These are phyloP conservation scores for Neonectria hederae DNA, from an alignment of 2,329 filamentous ascomycete genomes.

Conservation along the genomic window DNA sequence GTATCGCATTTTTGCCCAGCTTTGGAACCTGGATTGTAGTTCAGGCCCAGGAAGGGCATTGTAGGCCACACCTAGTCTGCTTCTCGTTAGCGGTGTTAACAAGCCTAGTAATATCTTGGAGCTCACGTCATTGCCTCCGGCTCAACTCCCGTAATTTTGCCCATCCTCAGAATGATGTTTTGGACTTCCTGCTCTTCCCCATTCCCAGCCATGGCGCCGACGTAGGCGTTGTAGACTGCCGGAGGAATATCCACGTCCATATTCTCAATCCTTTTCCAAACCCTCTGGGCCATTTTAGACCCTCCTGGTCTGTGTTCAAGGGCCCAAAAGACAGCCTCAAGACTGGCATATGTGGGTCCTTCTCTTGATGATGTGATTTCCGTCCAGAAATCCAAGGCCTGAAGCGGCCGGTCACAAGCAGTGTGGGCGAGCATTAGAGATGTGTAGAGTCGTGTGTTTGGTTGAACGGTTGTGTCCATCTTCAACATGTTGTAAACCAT, in stretches of 20 bases:
- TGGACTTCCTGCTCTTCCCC: slow-evolving; percentile 75
- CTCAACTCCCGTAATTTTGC: slow-evolving; percentile 70
- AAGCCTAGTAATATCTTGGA: not conserved
- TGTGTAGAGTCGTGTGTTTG: slow-evolving; percentile 81
- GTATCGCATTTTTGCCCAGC: slow-evolving; percentile 77
- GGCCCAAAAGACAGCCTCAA: slow-evolving; percentile 82
- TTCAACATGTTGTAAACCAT: slow-evolving; percentile 94
- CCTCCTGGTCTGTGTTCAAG: slow-evolving; percentile 72
- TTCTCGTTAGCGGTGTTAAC: slow-evolving; percentile 25
- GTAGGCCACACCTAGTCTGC: slow-evolving; percentile 77
- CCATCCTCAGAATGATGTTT: slow-evolving; percentile 72
- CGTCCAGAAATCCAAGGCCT: slow-evolving; percentile 82
- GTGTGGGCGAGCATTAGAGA: slow-evolving; percentile 88
- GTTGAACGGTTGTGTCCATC: slow-evolving; percentile 83
- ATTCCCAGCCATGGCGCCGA: slow-evolving; percentile 78
- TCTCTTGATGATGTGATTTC: slow-evolving; percentile 86
- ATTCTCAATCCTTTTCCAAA: slow-evolving; percentile 75
- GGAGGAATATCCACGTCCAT: slow-evolving; percentile 84
- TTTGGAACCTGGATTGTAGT: slow-evolving; percentile 75
- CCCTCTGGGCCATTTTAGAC: slow-evolving; percentile 68
- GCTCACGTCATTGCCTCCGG: slow-evolving; percentile 79
- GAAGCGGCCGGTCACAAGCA: slow-evolving; percentile 70
- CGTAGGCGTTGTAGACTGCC: slow-evolving; percentile 78
- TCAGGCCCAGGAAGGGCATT: slow-evolving; percentile 74
- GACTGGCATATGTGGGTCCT: slow-evolving; percentile 82